Base-by-base conservation (phyloP, 106 monocot species). In the Dactylorhiza incarnata region DNA sequence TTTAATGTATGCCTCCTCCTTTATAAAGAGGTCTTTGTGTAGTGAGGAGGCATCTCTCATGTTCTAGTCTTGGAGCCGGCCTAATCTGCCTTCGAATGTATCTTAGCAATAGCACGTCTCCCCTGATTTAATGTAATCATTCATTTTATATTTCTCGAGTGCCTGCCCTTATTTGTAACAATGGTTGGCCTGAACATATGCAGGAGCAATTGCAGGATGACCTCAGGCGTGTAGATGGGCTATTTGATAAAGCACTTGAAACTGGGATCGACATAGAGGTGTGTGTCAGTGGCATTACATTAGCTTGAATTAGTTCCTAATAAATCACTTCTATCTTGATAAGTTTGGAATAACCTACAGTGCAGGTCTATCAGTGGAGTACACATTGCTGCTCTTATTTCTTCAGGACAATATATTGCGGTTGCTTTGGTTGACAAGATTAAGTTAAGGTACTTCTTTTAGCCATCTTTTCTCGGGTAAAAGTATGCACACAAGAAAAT, bases 121-220 rank as follows among this genome's bases (percentile, higher is more conserved):
- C 37, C 37, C 37, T 37, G 37, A 37, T 37, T 37, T 37, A 37
- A 37, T 37, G 37, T 37, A 37, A 37, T 37, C 37, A 37, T 37
- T 37, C 37, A 37, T 37, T 37, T 37, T 37, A 37, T 37, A 37
- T 37, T 37, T 37, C 37, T 37, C 37, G 37, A 37, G 37, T 37
- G 37, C 37, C 37, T 37, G 37, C 3, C 37, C 3, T 37, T 3
- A 37, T 37, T 37, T 37, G 0, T 37, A 37, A 37, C 37, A 2
- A 25, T 65, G 65, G 65, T 65, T 65, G 17, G 65, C 29, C 12
- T 29, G 65, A 79, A 79, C 73, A 59, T 45, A 20, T 79, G 55
- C 81, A 91, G 91, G 91, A 91, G 51, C 85, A 87, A 75, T 77
- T 91, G 75, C 77, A 85, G n/a, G 72, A 85, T 77, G 91, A 91